Evolutionary conservation across 2,329 filamentous ascomycete genomes (phyloP).

Genomic region (Ophiocordyceps camponoti-saundersi): DNA sequence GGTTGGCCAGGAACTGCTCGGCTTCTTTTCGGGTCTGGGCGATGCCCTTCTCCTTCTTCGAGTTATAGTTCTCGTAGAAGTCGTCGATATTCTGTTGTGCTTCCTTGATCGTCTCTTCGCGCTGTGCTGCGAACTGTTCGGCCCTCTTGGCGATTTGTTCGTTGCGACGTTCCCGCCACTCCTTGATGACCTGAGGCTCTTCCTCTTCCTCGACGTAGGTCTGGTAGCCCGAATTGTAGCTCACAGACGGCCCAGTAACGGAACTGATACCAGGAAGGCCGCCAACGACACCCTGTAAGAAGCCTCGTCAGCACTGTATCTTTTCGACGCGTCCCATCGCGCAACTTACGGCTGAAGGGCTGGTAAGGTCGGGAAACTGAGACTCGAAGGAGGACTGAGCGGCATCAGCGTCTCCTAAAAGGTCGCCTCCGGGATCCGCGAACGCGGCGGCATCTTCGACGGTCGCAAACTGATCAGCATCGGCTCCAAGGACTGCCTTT

Average conservation of each 20-base stretch:
- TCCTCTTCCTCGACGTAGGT: conserved; percentile 50
- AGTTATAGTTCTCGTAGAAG: conserved; percentile 99
- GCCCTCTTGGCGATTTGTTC: conserved; percentile 68
- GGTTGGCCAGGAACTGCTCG: conserved; percentile 74
- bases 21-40: conserved; percentile 80
- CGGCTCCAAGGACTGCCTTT: conserved; percentile 77
- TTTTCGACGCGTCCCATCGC: background rate
- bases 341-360: conserved; percentile 15
- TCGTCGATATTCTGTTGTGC: conserved; percentile 93
- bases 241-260: conserved; percentile 58
- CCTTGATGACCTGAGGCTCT: conserved; percentile 74
- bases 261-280: conserved; percentile 11
- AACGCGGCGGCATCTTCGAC: conserved; percentile 52
- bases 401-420: conserved; percentile 50
- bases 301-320: conserved; percentile 1
- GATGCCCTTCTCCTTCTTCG: conserved; percentile 89
- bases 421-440: conserved; percentile 48
- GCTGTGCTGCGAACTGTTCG: conserved; percentile 67
- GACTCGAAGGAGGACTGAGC: conserved; percentile 52
- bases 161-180: conserved; percentile 86
- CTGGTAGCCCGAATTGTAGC: conserved; percentile 44
- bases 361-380: conserved; percentile 69
- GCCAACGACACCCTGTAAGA: conserved; percentile 12
- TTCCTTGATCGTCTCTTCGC: conserved; percentile 71
- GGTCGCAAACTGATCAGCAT: conserved; percentile 78